Evolutionary conservation across 225 moss, liverwort and hornwort genomes (phyloP).

Genomic region (Sphagnum tenellum): DNA sequence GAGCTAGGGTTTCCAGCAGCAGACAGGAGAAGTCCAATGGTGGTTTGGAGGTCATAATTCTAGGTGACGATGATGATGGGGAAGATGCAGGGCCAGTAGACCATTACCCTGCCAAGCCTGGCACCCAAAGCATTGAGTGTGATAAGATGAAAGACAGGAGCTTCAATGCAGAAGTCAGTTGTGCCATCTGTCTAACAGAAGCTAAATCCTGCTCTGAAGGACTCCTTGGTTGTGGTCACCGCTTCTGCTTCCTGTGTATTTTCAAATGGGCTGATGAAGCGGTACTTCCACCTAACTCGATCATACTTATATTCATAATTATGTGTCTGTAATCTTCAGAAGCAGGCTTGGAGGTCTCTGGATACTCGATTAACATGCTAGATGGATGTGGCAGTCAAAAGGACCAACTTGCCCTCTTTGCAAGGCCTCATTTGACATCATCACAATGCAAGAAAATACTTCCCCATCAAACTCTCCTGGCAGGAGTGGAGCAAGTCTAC

Average conservation of each 20-base stretch:
- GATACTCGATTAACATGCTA: neutral
- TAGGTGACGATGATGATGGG: constrained; percentile 19
- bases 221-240: constrained; percentile 73
- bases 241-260: constrained; percentile 77
- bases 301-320: neutral
- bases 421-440: constrained; percentile 59
- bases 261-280: constrained; percentile 62
- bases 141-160: constrained; percentile 2
- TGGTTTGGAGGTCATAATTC: constrained; percentile 10
- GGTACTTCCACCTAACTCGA: constrained; percentile 22
- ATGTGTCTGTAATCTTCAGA: neutral
- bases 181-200: constrained; percentile 73
- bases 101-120: neutral
- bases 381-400: constrained; percentile 37
- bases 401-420: constrained; percentile 73
- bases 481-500: constrained; percentile 16
- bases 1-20: constrained; percentile 8
- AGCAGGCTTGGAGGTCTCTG: neutral
- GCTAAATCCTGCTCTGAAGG: constrained; percentile 49
- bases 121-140: constrained; percentile 8
- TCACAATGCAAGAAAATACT: constrained; percentile 47
- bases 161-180: constrained; percentile 40
- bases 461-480: constrained; percentile 8
- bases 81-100: constrained; percentile 1
- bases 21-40: constrained; percentile 7